Conservation (phyloP, 2,329 filamentous ascomycete genomes). For the Kalaharituber pfeilii region DNA sequence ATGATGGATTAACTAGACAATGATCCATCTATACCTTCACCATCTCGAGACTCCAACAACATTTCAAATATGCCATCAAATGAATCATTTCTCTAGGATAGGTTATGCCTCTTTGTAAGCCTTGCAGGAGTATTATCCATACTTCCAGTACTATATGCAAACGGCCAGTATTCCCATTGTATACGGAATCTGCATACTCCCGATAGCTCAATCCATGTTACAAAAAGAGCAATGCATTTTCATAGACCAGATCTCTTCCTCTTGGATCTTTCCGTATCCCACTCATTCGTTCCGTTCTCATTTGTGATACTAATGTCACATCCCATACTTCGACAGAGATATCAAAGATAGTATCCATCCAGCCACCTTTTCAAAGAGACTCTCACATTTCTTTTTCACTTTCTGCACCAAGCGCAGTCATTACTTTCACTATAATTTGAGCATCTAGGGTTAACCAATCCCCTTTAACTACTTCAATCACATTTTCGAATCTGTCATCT, state of each 20-base stretch:
- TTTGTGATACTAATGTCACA: background rate
- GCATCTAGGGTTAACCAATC: background rate
- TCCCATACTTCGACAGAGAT: background rate
- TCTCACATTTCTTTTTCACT: background rate
- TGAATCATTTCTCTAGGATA: background rate
- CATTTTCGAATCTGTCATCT: background rate
- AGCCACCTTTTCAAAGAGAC: background rate
- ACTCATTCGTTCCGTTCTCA: background rate
- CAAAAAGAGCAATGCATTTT: background rate
- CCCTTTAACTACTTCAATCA: background rate
- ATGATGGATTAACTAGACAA: background rate
- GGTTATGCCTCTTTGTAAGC: background rate
- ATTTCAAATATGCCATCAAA: background rate
- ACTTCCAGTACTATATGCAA: background rate
- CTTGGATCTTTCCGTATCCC: background rate
- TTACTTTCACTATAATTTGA: background rate
- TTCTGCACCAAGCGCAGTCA: background rate
- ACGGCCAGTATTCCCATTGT: background rate
- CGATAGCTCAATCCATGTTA: background rate
- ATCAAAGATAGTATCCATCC: background rate
- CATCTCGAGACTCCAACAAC: background rate
- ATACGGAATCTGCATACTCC: background rate
- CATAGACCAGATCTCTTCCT: background rate
- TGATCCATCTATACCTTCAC: background rate
- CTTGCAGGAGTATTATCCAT: background rate